phyloP scores from a whole-genome alignment of 2,329 filamentous ascomycete genomes.

The Stagonosporopsis cucurbitacearum region DNA sequence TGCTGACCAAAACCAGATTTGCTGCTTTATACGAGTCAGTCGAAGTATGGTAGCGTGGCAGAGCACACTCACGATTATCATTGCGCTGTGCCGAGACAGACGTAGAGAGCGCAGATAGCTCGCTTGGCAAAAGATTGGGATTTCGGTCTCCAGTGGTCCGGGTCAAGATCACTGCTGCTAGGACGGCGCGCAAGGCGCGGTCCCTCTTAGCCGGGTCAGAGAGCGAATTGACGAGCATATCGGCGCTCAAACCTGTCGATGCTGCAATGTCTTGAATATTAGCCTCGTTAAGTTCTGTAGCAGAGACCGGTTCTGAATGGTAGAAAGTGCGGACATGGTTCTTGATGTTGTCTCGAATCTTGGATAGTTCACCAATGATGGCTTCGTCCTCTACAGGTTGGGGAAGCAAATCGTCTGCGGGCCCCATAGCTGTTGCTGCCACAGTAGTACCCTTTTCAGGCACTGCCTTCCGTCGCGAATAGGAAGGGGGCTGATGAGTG shows the following conservation, averaged over 20 bases:
- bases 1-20: constrained; percentile 25
- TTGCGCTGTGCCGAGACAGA: background rate
- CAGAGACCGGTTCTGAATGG: constrained; percentile 13
- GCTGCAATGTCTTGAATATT: constrained; percentile 9
- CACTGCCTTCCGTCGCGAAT: background rate
- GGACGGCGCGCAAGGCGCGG: constrained; percentile 23
- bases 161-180: constrained; percentile 27
- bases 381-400: constrained; percentile 33
- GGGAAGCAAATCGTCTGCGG: constrained; percentile 27
- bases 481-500: background rate
- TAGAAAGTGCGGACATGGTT: constrained; percentile 34
- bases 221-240: background rate
- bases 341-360: constrained; percentile 35
- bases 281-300: constrained; percentile 10
- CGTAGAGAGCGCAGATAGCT: constrained; percentile 9
- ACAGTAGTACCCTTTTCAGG: constrained; percentile 6
- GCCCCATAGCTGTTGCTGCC: background rate
- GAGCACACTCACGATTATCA: background rate
- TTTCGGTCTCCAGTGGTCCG: constrained; percentile 19
- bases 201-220: constrained; percentile 19
- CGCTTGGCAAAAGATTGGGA: constrained; percentile 24
- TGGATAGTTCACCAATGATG: constrained; percentile 27
- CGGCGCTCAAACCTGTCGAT: background rate
- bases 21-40: constrained; percentile 15
- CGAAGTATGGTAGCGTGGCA: too few relatives aligned